Evolutionary conservation across 2,329 filamentous ascomycete genomes (phyloP), one percentile per base, ranked within the genome.

Genomic region (Fusarium sarcochroum): DNA sequence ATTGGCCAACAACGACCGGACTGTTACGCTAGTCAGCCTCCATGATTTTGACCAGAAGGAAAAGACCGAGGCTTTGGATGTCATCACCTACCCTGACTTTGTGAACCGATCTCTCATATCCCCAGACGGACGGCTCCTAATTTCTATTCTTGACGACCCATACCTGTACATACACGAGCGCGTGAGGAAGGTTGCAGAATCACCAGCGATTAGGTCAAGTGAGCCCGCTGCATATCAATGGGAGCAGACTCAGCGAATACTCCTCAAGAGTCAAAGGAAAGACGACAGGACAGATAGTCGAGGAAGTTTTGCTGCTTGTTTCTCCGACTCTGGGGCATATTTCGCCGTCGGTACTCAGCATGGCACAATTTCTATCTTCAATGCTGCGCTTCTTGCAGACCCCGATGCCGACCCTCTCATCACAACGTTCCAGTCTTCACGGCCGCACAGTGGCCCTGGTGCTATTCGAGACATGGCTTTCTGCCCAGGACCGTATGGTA

Each of bases 101-200:
- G 95, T 98, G 82, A 99, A 99, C 74, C 93, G 97, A 75, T 93
- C 94, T 34, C 89, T 94, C n/a, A 90, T 99, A 52, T 98, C 95
- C 8, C 96, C 95, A 0, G 92, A 98, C 76, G 95, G 94, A 1
- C 87, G 86, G 20, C 81, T 95, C 13, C 84, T 98, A 20, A 86
- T 94, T 7, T 93, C 94, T 3, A 92, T 98, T 42, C 92, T 95
- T 40, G 96, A 99, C 76, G 91, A 94, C 73, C 91, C 93, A 1
- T 92, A 89, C 68, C 88, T 95, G 20, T 98, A 96, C 78, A 90
- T 98, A 68, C 96, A 97, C 77, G 83, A 87, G 68, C 84, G 90
- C 46, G 77, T 78, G 4, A 76, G 76, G 40, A 79, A 82, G 70
- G 71, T 80, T 41, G 68, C 77, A 46, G 71, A 75, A 49, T 63